phyloP scores from a whole-genome alignment of 352 stramenopile species.

The Plasmopara muralis region DNA sequence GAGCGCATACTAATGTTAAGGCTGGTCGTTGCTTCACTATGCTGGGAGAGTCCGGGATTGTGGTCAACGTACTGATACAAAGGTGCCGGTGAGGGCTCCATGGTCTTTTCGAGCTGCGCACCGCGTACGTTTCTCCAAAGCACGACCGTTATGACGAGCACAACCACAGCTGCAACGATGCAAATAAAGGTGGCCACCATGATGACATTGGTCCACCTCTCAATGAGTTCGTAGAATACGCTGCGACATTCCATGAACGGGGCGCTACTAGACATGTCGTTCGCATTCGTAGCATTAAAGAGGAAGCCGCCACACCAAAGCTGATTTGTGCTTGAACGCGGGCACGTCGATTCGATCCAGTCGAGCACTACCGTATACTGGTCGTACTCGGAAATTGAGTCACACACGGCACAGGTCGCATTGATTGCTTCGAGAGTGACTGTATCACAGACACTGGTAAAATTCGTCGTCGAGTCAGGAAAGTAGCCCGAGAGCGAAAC shows the following conservation, averaged over 20 bases:
- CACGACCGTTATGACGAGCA: conserved; percentile 55
- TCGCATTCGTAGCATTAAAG: conserved; percentile 34
- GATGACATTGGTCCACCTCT: conserved; percentile 63
- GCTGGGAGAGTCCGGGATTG: conserved; percentile 14
- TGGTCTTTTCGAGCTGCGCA: conserved; percentile 17
- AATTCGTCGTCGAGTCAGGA: conserved; percentile 33
- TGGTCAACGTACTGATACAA: conserved; percentile 30
- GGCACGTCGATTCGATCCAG: conserved; percentile 58
- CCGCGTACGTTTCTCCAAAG: conserved; percentile 35
- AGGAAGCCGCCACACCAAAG: conserved; percentile 69
- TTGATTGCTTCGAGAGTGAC: conserved; percentile 39
- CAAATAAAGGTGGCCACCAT: conserved; percentile 52
- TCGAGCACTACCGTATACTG: conserved; percentile 57
- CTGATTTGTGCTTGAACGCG: conserved; percentile 43
- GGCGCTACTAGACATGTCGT: conserved; percentile 33
- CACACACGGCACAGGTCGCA: conserved; percentile 54
- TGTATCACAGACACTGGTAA: conserved; percentile 42
- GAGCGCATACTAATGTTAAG: conserved; percentile 35
- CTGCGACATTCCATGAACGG: conserved; percentile 65
- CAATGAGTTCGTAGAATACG: conserved; percentile 53
- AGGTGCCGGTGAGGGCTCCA: conserved; percentile 4
- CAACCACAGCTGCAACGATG: conserved; percentile 33
- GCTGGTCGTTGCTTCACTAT: conserved; percentile 19
- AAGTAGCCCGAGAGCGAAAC: conserved; percentile 37
- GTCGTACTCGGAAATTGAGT: conserved; percentile 43